Conservation (phyloP, 345 rosid genomes). For the Balakata baccata region DNA sequence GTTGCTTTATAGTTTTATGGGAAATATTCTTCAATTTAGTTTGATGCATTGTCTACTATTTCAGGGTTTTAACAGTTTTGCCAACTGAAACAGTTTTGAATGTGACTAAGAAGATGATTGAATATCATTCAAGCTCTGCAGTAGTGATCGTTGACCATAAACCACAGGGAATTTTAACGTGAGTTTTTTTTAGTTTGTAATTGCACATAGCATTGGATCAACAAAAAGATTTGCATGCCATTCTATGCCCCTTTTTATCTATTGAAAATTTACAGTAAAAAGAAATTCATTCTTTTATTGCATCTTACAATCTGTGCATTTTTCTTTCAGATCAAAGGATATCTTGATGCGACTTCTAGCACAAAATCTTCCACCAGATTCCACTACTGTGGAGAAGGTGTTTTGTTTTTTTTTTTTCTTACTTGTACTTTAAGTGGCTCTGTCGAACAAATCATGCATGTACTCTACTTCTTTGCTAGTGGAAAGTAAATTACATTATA, state of each 20-base stretch:
- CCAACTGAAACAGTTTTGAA: slow-evolving; percentile 74
- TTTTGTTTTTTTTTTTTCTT: slow-evolving; percentile 1
- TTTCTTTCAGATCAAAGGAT: slow-evolving; percentile 72
- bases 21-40: neutral
- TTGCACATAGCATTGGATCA: slow-evolving; percentile 9
- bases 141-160: slow-evolving; percentile 71
- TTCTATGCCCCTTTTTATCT: neutral
- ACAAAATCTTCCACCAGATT: slow-evolving; percentile 68
- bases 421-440: neutral
- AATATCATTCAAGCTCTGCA: slow-evolving; percentile 62
- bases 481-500: neutral
- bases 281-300: slow-evolving; percentile 2
- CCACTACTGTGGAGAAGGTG: slow-evolving; percentile 84
- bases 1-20: neutral
- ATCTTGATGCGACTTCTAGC: slow-evolving; percentile 94
- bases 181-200: slow-evolving; percentile 29
- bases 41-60: slow-evolving; percentile 27
- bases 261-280: neutral
- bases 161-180: slow-evolving; percentile 90
- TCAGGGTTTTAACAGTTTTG: slow-evolving; percentile 78
- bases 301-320: slow-evolving; percentile 18
- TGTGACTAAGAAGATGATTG: slow-evolving; percentile 84
- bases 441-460: neutral
- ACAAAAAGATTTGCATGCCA: neutral
- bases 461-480: neutral